phyloP scores from a whole-genome alignment of 805 yeast genomes.

The Candida yuanshanica region DNA sequence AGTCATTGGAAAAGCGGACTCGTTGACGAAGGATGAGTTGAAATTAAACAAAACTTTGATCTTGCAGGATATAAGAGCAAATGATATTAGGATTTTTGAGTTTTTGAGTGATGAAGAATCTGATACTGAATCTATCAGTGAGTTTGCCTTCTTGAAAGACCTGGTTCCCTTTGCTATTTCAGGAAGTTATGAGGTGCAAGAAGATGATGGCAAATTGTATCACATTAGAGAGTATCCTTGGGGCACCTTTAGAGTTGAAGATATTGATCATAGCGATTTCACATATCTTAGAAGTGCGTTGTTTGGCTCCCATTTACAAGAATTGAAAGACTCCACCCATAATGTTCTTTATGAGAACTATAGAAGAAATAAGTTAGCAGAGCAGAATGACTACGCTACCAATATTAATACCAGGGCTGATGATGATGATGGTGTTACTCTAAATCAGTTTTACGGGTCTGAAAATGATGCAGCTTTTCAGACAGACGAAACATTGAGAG shows the following conservation, averaged over 20 bases:
- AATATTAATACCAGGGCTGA: neutral
- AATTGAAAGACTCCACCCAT: conserved; percentile 76
- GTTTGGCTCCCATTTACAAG: conserved; percentile 74
- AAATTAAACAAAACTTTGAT: conserved; percentile 46
- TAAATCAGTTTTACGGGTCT: conserved; percentile 2
- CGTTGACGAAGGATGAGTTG: conserved; percentile 63
- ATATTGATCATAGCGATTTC: conserved; percentile 62
- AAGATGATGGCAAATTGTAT: conserved; percentile 26
- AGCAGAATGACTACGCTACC: conserved; percentile 2
- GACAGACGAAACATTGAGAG: conserved; percentile 12
- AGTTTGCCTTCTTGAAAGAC: conserved; percentile 34
- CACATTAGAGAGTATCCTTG: conserved; percentile 59
- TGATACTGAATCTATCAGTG: conserved; percentile 19
- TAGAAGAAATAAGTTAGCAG: conserved; percentile 61
- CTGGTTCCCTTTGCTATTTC: conserved; percentile 60
- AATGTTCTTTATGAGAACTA: conserved; percentile 72
- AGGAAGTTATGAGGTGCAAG: conserved; percentile 42
- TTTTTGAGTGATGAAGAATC: conserved; percentile 32
- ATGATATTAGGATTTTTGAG: conserved; percentile 62
- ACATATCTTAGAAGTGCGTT: conserved; percentile 63
- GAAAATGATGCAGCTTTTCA: neutral
- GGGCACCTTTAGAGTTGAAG: conserved; percentile 57
- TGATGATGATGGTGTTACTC: conserved; percentile 1
- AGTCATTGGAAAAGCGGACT: conserved; percentile 74
- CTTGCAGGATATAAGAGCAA: conserved; percentile 48